Evolutionary conservation across 495 filamentous ascomycete species (phyloP).

Genomic region (Penicillium argentinense): DNA sequence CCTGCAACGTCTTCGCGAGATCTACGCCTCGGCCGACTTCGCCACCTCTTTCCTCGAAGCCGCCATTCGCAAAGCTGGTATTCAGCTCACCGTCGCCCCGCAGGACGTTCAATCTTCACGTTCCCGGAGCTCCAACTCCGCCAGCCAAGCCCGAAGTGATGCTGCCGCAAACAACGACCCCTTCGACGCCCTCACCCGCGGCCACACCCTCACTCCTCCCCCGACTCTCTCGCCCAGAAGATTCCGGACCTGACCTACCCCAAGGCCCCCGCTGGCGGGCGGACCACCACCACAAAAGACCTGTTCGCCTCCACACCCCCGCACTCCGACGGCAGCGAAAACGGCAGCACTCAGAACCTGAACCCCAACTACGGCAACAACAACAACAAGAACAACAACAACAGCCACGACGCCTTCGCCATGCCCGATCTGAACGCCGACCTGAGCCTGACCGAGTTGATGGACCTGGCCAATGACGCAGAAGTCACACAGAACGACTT

Average conservation of each 20-base stretch:
- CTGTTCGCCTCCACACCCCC: slow-evolving; percentile 45
- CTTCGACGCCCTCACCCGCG: slow-evolving; percentile 26
- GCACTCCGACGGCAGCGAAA: slow-evolving; percentile 46
- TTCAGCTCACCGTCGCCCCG: slow-evolving; percentile 49
- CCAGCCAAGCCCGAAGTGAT: no score
- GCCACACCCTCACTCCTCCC: slow-evolving; percentile 42
- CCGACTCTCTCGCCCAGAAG: slow-evolving; percentile 47
- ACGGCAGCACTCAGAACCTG: slow-evolving; percentile 45
- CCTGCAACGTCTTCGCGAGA: slow-evolving; percentile 75
- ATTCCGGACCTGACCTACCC: slow-evolving; percentile 46
- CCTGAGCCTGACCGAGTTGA: slow-evolving; percentile 45
- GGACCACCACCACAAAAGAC: slow-evolving; percentile 18
- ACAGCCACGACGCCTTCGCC: slow-evolving; percentile 30
- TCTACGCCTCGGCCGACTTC: slow-evolving; percentile 85
- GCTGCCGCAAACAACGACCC: no score
- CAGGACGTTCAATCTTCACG: slow-evolving; percentile 36
- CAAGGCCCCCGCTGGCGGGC: slow-evolving; percentile 19
- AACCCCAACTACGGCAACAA: slow-evolving; percentile 30
- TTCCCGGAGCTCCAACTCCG: slow-evolving; percentile 10
- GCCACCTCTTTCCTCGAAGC: slow-evolving; percentile 82
- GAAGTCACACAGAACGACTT: slow-evolving; percentile 53
- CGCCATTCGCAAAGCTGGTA: slow-evolving; percentile 76
- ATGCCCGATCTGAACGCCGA: slow-evolving; percentile 38
- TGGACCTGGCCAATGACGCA: slow-evolving; percentile 48
- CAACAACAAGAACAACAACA: slow-evolving; percentile 18